These are phyloP conservation scores for Beauveria medogensis DNA, from an alignment of 2,329 filamentous ascomycete species.

Conservation along the genomic window DNA sequence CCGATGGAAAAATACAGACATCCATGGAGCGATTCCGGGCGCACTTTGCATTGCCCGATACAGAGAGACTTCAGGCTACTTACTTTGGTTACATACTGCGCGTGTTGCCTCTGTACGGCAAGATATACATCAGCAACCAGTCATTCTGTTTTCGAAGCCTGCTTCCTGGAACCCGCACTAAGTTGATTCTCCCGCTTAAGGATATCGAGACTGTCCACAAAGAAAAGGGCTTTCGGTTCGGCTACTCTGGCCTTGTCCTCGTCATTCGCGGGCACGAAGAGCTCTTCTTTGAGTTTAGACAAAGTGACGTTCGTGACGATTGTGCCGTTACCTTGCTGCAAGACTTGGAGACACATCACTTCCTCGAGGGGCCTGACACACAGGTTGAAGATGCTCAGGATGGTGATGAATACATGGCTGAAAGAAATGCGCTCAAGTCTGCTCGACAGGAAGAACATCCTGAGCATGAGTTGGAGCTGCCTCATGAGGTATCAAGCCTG, in stretches of 20 bases:
- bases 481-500: conserved; percentile 35
- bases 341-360: conserved; percentile 63
- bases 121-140: conserved; percentile 85
- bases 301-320: conserved; percentile 73
- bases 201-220: conserved; percentile 92
- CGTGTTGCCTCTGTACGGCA: conserved; percentile 86
- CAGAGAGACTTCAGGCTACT: conserved; percentile 76
- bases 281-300: conserved; percentile 88
- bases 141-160: conserved; percentile 91
- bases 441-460: conserved; percentile 52
- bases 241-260: conserved; percentile 84
- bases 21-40: conserved; percentile 76
- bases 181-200: conserved; percentile 81
- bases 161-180: conserved; percentile 80
- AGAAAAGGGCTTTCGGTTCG: conserved; percentile 88
- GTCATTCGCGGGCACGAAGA: conserved; percentile 92
- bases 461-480: conserved; percentile 43
- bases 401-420: conserved; percentile 67
- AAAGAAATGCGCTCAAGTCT: conserved; percentile 72
- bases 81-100: conserved; percentile 91
- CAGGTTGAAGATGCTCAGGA: conserved; percentile 61
- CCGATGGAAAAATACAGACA: conserved; percentile 55
- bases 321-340: conserved; percentile 76
- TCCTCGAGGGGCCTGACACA: conserved; percentile 60
- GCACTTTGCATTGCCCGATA: conserved; percentile 81